phyloP scores from a whole-genome alignment of 2,329 filamentous ascomycete species.

The Stachybotrys echinatus region DNA sequence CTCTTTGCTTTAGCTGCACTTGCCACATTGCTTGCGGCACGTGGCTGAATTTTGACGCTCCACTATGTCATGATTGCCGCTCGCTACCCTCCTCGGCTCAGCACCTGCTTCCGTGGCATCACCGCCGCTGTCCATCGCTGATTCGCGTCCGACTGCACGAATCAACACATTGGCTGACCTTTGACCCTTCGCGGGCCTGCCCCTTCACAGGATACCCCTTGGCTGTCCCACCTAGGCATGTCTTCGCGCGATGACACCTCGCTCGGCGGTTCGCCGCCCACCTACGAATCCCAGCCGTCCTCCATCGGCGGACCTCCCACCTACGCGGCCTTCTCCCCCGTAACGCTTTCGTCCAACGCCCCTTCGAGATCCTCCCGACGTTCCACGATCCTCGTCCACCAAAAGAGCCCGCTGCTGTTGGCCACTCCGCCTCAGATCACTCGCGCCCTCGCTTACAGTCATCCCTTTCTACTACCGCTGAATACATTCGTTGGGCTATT shows the following conservation, averaged over 20 bases:
- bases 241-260: slow-evolving; percentile 30
- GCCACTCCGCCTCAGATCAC: slow-evolving; percentile 95
- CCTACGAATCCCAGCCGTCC: slow-evolving; percentile 22
- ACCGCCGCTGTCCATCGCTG: too few relatives aligned
- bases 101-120: background rate
- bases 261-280: slow-evolving; percentile 25
- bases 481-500: slow-evolving; percentile 81
- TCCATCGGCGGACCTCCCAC: slow-evolving; percentile 56
- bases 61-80: background rate
- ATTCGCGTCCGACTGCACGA: too few relatives aligned
- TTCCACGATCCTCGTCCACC: slow-evolving; percentile 90
- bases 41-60: background rate
- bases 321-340: slow-evolving; percentile 83
- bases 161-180: background rate
- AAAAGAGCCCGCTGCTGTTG: slow-evolving; percentile 88
- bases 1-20: background rate
- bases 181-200: slow-evolving; percentile 1
- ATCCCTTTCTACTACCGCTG: slow-evolving; percentile 85
- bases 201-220: slow-evolving; percentile 36
- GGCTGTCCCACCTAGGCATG: slow-evolving; percentile 43
- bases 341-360: slow-evolving; percentile 64
- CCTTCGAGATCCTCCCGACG: slow-evolving; percentile 60
- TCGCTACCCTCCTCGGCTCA: background rate
- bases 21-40: background rate
- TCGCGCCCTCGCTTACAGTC: slow-evolving; percentile 87